phyloP scores from a whole-genome alignment of 768 basidiomycete genomes.

The Tulasnella sp. region DNA sequence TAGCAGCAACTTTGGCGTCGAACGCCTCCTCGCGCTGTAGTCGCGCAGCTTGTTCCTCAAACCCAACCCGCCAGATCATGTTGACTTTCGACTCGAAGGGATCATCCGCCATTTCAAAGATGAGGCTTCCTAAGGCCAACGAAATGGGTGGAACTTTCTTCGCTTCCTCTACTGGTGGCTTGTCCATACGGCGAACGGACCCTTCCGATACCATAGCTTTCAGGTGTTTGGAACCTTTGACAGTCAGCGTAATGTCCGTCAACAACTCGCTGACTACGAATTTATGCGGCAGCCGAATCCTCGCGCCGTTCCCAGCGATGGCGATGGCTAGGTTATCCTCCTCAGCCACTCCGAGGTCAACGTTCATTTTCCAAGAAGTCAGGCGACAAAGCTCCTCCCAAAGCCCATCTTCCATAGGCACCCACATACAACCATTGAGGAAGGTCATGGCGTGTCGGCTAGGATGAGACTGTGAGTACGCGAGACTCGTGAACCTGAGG shows the following conservation, averaged over 20 bases:
- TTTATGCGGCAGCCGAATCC: conserved; percentile 66
- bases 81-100: conserved; percentile 67
- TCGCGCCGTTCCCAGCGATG: conserved; percentile 49
- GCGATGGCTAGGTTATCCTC: conserved; percentile 27
- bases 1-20: conserved; percentile 58
- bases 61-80: conserved; percentile 59
- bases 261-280: conserved; percentile 67
- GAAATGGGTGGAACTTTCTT: conserved; percentile 55
- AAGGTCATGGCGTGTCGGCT: conserved; percentile 21
- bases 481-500: conserved; percentile 23
- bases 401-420: conserved; percentile 33
- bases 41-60: conserved; percentile 55
- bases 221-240: conserved; percentile 68
- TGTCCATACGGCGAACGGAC: conserved; percentile 40
- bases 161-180: conserved; percentile 57
- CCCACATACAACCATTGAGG: conserved; percentile 36
- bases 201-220: conserved; percentile 28
- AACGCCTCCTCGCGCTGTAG: conserved; percentile 72
- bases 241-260: conserved; percentile 49
- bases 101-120: conserved; percentile 72
- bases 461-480: not conserved
- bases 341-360: conserved; percentile 16
- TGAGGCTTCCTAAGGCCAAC: conserved; percentile 47
- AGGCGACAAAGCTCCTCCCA: conserved; percentile 71
- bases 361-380: conserved; percentile 37